A percentile compares a stretch with the other conserved stretches of the same genome.
These are phyloP conservation scores for Setomelanomma holmii DNA, from an alignment of 2,329 filamentous ascomycete species.

Conservation along the genomic window DNA sequence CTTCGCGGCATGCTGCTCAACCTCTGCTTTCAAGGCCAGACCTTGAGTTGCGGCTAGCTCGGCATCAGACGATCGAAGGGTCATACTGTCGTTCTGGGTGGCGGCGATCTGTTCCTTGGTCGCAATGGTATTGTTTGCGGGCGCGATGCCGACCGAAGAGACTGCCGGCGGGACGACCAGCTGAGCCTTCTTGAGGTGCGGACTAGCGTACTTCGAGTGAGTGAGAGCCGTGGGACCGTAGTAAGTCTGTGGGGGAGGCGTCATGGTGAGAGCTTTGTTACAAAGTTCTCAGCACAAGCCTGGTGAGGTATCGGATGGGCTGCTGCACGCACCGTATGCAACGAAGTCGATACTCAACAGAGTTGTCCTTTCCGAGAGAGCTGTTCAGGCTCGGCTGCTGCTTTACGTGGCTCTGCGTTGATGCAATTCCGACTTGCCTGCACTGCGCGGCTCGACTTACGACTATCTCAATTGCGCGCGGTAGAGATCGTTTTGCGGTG, in stretches of 20 bases:
- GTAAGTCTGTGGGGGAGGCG: conserved; percentile 7
- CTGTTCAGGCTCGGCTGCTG: neutral
- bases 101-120: conserved; percentile 36
- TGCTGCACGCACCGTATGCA: neutral
- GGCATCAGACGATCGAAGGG: conserved; percentile 12
- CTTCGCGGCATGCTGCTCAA: conserved; percentile 24
- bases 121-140: conserved; percentile 23
- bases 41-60: conserved; percentile 34
- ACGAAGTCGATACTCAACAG: neutral
- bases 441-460: neutral
- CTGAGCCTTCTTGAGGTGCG: conserved; percentile 8
- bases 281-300: neutral
- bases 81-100: neutral
- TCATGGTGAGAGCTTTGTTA: conserved; percentile 4
- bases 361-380: too few relatives aligned
- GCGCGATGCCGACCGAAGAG: conserved; percentile 2
- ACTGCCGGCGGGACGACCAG: conserved; percentile 8
- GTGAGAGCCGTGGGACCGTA: conserved; percentile 19
- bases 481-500: neutral
- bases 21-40: conserved; percentile 25
- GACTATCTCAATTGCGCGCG: neutral
- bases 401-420: neutral
- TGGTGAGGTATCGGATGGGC: too few relatives aligned
- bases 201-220: conserved; percentile 28
- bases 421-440: neutral